Percentiles rank a stretch among this genome's conserved stretches.
Evolutionary conservation across 2,329 filamentous ascomycete genomes (phyloP).

Genomic region (Tolypocladium ovalisporum): DNA sequence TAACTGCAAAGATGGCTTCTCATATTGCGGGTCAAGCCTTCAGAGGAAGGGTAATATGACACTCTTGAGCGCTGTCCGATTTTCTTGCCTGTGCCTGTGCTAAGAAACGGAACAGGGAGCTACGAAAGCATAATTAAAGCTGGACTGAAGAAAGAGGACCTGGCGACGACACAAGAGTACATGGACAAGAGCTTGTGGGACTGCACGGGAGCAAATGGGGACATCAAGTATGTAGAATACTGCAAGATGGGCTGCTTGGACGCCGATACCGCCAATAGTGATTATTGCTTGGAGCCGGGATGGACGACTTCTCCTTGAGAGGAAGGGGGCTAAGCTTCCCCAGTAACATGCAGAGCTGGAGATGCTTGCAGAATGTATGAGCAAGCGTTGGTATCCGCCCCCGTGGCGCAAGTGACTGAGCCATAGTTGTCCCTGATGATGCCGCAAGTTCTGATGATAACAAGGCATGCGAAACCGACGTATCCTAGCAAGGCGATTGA

Average conservation of each 20-base stretch:
- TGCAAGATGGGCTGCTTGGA: not conserved
- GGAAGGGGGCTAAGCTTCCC: not conserved
- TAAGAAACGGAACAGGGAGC: not conserved
- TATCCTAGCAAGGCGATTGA: too few relatives aligned
- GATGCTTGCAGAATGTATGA: constrained; percentile 15
- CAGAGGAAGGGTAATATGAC: not conserved
- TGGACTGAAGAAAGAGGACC: not conserved
- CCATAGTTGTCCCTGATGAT: constrained; percentile 14
- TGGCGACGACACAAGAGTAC: not conserved
- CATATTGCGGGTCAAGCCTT: not conserved
- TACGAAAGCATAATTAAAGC: not conserved
- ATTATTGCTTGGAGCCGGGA: not conserved
- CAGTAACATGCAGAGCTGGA: not conserved
- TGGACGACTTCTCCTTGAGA: not conserved
- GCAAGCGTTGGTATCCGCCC: constrained; percentile 16
- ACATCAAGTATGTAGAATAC: not conserved
- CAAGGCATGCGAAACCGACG: too few relatives aligned
- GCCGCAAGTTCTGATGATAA: not conserved
- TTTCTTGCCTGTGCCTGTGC: not conserved
- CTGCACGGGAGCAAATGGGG: not conserved
- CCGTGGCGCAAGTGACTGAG: constrained; percentile 19
- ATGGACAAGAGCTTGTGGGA: not conserved
- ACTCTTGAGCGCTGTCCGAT: not conserved
- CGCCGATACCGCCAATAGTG: not conserved
- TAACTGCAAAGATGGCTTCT: not conserved